These are phyloP conservation scores for Pinus taeda DNA, from an alignment of 75 land plant genomes.

Conservation along the genomic window DNA sequence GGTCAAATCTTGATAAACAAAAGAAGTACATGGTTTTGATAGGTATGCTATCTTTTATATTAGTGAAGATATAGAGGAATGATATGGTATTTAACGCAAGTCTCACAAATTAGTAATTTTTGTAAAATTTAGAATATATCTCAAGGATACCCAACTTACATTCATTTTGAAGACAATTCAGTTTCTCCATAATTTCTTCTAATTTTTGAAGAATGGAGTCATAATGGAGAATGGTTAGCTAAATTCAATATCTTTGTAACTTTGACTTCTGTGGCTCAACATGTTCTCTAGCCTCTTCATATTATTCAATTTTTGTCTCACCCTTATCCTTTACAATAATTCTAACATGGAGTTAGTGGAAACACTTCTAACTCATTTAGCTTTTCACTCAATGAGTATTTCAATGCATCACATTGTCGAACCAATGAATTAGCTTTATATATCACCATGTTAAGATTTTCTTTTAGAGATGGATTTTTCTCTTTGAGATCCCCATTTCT, in stretches of 20 bases:
- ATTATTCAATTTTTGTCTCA: conserved; percentile 50
- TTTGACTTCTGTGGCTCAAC: conserved; percentile 76
- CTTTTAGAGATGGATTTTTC: conserved; percentile 63
- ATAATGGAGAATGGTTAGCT: conserved; percentile 59
- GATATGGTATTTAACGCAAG: too few relatives aligned
- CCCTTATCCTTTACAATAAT: conserved; percentile 43
- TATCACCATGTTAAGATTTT: conserved; percentile 88
- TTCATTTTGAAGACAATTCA: too few relatives aligned
- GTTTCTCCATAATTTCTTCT: too few relatives aligned
- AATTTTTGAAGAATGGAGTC: conserved; percentile 78
- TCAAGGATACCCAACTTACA: too few relatives aligned
- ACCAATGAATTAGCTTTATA: conserved; percentile 84
- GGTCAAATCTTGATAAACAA: too few relatives aligned
- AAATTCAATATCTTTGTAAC: conserved; percentile 76
- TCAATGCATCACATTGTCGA: conserved; percentile 81
- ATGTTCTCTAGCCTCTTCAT: conserved; percentile 67
- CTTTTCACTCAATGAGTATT: conserved; percentile 65
- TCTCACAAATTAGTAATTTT: too few relatives aligned
- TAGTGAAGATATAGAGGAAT: too few relatives aligned
- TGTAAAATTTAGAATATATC: too few relatives aligned
- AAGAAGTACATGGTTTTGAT: too few relatives aligned
- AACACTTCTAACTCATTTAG: conserved; percentile 63
- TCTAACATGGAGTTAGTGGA: conserved; percentile 46
- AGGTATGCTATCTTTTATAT: too few relatives aligned
- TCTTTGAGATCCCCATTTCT: conserved; percentile 47